These are phyloP conservation scores for Wickerhamiella shivajii DNA, from an alignment of 805 yeast species.

Conservation along the genomic window DNA sequence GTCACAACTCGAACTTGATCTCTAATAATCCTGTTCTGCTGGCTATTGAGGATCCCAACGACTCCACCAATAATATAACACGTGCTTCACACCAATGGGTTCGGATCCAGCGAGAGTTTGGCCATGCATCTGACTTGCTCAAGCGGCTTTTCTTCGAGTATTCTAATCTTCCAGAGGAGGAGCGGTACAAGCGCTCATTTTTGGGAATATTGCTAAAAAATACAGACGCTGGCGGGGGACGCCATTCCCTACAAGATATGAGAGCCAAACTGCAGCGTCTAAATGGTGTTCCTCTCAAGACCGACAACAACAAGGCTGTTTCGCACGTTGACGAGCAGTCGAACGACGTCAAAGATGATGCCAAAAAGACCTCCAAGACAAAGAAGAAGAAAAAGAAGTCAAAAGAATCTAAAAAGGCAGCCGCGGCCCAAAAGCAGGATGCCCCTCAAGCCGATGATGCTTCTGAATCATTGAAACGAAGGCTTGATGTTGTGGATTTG, in stretches of 20 bases:
- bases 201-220: conserved; percentile 14
- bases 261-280: too few relatives aligned
- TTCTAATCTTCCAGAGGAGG: neutral
- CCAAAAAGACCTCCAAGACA: neutral
- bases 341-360: neutral
- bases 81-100: conserved; percentile 71
- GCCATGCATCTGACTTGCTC: conserved; percentile 16
- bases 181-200: conserved; percentile 11
- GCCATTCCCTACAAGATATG: conserved; percentile 5
- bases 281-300: neutral
- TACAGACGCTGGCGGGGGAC: neutral
- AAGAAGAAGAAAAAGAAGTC: neutral
- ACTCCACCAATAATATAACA: conserved; percentile 66
- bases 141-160: conserved; percentile 11
- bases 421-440: neutral
- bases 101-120: conserved; percentile 66
- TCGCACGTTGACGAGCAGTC: neutral
- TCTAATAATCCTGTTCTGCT: conserved; percentile 37
- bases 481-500: neutral
- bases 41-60: conserved; percentile 83
- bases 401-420: neutral
- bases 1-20: conserved; percentile 36
- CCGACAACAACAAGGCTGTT: neutral
- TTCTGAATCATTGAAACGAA: too few relatives aligned
- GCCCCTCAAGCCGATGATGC: neutral